Base-by-base conservation (phyloP, 2,329 filamentous ascomycete species). In the Arachnomyces sp. region DNA sequence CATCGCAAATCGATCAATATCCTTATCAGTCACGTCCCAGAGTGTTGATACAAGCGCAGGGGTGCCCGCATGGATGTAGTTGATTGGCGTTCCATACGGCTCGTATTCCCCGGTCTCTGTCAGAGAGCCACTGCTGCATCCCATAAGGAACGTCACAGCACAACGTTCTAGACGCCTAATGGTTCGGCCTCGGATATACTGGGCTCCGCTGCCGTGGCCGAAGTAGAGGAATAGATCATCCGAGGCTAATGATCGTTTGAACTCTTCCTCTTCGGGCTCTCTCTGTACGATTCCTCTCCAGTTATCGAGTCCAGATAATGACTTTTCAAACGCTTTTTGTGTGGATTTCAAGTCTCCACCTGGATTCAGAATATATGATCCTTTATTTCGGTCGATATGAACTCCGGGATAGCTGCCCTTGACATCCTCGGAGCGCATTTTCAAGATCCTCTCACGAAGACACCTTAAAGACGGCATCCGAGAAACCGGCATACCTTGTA, bases 1-100 rank as follows among this genome's bases (percentile, higher is more conserved):
- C 28, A 82, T 79, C 0, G 89, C 84, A 60, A 94, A 94, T 13
- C 89, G 83, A 66, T 98, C 93, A 59, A 95, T 94, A 60, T 98
- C 92, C 54, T 85, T 85, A 60, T 98, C 92, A 7, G 92, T 98
- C 36, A 98, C 92, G 61, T 98, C 92, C 92, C 92, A 98, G 29
- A 98, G 71, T 12, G 89, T 95, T 34, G 88, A 92, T 2, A 96
- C 80, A 7, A 96, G 78, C 0, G 90, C 88, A 3, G 87, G 88
- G 51, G 76, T 79, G 1, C 87, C 90, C 0, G 88, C 89, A 50
- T 90, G 80, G 64, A 98, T 80, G 65, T 96, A 96, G 53, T 89
- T 88, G 66, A 89, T 80, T 16, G 92, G 84, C 41, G 90, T 87
- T 1, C 92, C 90, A 51, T 84, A 82, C n/a, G 84, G 81, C 60